Base-by-base conservation (phyloP, 1,284 basidiomycete genomes). In the Ganoderma sp. region DNA sequence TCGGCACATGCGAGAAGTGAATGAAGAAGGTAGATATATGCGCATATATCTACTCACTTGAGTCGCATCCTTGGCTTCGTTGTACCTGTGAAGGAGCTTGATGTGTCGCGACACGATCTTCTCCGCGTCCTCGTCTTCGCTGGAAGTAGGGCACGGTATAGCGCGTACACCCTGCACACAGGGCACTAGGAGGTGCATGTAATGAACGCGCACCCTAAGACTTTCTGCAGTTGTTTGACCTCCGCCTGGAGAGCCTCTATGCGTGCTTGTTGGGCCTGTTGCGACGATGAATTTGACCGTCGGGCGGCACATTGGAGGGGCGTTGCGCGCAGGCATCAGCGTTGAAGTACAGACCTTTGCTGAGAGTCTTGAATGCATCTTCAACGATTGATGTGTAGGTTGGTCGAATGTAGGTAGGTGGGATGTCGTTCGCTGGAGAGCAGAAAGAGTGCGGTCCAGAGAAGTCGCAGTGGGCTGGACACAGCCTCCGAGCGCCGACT, bases 31-130 rank as follows among this genome's bases (percentile, higher is more conserved):
- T 54, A 32, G 34, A 25, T 60, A 42, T 41, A 41, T 60, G 58
- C 39, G 22, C 58, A 42, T 25, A 41, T 25, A 41, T 48, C 5
- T 41, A 37, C 76, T 63, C 63, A 87, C 91, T 86, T 93, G 92
- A 0, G 91, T 83, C 2, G 91, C 92, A 75, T 94, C 92, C 75
- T 94, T 94, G 7, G 90, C 86, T 76, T 94, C 92, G 70, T 94
- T 94, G 73, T 94, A 94, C 58, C 80, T 82, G 76, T 94, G 92
- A 34, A 93, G 79, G 4, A 92, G 81, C 71, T 86, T 87, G 77
- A 93, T 93, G 74, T 94, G 91, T 8, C 81, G 81, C 62, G 88
- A 87, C 22, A 91, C 89, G 17, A 92, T 88, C 69, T 83, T 82
- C 56, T 90, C 88, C 0, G 91, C 86, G 69, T 90, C 86, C 72